Evolutionary conservation across 768 basidiomycete species (phyloP), one percentile per base, ranked within the genome.

Genomic region (Trametes villosa): DNA sequence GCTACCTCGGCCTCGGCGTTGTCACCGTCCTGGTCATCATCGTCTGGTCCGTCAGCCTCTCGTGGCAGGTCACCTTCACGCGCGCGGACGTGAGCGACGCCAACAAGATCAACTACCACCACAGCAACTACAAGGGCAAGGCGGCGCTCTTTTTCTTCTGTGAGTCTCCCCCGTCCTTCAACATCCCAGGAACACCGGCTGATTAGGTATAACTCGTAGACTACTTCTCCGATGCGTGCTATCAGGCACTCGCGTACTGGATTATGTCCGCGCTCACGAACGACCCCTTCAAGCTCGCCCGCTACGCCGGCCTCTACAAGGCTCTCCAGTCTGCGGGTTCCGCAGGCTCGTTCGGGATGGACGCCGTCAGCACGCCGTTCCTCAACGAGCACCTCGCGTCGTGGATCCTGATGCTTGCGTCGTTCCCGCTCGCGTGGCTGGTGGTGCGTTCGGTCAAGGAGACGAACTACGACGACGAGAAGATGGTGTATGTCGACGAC

Each of bases 331-430:
- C 69, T 27, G 71, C 71, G 22, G 79, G 78, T 22, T 56, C 65
- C n/a, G 79, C 79, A 15, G 76, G 76, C 49, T 72, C 70, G 31
- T 81, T 75, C 63, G 79, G 78, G 27, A 79, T 81, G 78, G 79
- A 81, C 67, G 79, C 79, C 3, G 75, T 76, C 7, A 44, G 56
- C 33, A 77, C 79, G 18, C n/a, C n/a, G n/a, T n/a, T n/a, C n/a
- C n/a, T n/a, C 13, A 80, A 77, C 66, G 79, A 81, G 63, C 70
- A 73, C 67, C 71, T 77, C 46, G 74, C 72, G 31, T 70, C 69
- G 53, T 76, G 76, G 75, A 29, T 63, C 30, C 48, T 76, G 63
- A 71, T 77, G 70, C 67, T 77, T 48, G 60, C 68, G 29, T 75
- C 74, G 34, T 73, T 76, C 68, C 74, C 76, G 38, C 69, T 74